A percentile compares a stretch with the other conserved stretches of the same genome.
phyloP scores from a whole-genome alignment of 805 yeast species.

The Kodamaea hsintzibuensis region DNA sequence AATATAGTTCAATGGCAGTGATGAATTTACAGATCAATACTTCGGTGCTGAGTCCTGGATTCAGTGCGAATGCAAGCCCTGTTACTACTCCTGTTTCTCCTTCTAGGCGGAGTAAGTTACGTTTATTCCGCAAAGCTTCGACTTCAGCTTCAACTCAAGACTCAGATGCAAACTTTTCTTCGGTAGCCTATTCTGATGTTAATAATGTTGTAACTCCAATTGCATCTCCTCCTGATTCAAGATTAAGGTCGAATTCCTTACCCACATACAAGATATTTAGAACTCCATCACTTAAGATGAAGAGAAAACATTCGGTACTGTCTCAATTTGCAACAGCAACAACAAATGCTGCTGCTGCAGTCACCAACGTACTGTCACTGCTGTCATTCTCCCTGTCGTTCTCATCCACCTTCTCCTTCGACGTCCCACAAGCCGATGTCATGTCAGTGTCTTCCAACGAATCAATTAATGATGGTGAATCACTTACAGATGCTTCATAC shows the following conservation, averaged over 20 bases:
- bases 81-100: not conserved
- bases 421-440: not conserved
- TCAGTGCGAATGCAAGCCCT: not conserved
- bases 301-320: conserved; percentile 1
- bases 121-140: not conserved
- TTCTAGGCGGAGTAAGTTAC: not conserved
- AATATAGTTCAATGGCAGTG: not conserved
- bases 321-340: not conserved
- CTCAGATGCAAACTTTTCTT: not conserved
- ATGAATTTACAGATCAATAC: not conserved
- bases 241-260: not conserved
- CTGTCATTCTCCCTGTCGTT: not conserved
- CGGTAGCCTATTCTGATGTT: conserved; percentile 3
- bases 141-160: not conserved
- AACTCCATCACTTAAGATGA: not conserved
- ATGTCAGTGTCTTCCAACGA: not conserved
- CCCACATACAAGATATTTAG: conserved; percentile 9
- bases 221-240: not conserved
- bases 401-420: not conserved
- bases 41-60: not conserved
- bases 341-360: not conserved
- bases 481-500: not conserved
- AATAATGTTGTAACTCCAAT: not conserved
- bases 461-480: not conserved
- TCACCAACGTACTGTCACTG: not conserved